Percentiles rank a stretch among this genome's conserved stretches.
These are phyloP conservation scores for Teratosphaeriaceae sp. DNA, from an alignment of 2,329 filamentous ascomycete genomes.

Conservation along the genomic window DNA sequence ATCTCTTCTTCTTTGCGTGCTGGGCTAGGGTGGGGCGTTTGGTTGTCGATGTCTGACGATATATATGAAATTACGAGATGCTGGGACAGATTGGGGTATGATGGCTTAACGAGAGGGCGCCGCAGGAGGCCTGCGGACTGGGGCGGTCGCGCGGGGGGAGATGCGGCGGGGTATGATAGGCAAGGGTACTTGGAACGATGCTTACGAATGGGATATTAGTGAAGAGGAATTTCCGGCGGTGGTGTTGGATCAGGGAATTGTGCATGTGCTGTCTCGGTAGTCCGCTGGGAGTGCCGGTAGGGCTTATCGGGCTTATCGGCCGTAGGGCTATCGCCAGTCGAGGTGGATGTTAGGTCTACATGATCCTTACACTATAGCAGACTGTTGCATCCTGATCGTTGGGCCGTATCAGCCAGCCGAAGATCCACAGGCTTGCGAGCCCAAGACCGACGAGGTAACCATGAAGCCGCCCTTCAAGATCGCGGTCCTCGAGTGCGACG, in stretches of 20 bases:
- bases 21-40: not conserved
- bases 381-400: no score
- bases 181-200: no score
- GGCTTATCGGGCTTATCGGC: not conserved
- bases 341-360: no score
- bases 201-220: no score
- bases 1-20: no score
- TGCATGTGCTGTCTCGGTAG: slow-evolving; percentile 1
- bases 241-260: no score
- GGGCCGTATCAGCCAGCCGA: not conserved
- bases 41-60: slow-evolving; percentile 5
- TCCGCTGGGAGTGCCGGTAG: not conserved
- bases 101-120: slow-evolving; percentile 4
- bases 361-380: no score
- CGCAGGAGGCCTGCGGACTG: not conserved
- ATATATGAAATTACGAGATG: slow-evolving; percentile 3
- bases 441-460: not conserved
- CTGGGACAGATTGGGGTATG: not conserved
- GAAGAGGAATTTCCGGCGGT: no score
- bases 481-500: slow-evolving; percentile 84
- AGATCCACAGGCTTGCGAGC: no score
- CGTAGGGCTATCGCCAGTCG: no score
- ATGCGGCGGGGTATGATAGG: no score
- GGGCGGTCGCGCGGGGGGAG: no score
- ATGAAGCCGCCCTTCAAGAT: slow-evolving; percentile 51